Conservation (phyloP, 345 rosid species). For the Populus pruinosa region DNA sequence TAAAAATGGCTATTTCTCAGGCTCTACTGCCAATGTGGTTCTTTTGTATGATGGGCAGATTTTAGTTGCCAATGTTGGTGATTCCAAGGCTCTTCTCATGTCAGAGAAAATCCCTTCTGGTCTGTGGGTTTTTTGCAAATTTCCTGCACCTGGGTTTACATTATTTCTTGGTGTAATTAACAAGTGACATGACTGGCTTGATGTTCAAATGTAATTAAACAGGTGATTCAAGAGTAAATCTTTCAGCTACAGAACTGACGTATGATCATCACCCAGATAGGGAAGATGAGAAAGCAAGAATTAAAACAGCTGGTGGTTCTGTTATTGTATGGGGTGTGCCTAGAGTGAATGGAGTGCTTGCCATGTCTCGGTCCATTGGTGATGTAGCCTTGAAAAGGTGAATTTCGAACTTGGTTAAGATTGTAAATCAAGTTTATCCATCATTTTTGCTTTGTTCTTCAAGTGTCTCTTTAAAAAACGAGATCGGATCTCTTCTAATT, state of each 20-base stretch:
- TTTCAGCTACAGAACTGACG: slow-evolving; percentile 15
- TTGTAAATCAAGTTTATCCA: not conserved
- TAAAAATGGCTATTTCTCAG: slow-evolving; percentile 10
- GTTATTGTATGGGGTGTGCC: slow-evolving; percentile 20
- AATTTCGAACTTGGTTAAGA: not conserved
- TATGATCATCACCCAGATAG: slow-evolving; percentile 28
- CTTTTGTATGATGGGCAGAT: slow-evolving; percentile 9
- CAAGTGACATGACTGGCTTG: not conserved
- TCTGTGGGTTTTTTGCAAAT: not conserved
- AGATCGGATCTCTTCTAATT: not conserved
- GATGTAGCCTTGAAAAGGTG: slow-evolving; percentile 22
- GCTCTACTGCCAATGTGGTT: slow-evolving; percentile 20
- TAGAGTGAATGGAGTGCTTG: slow-evolving; percentile 28
- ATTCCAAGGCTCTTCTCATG: slow-evolving; percentile 22
- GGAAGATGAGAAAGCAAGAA: slow-evolving; percentile 23
- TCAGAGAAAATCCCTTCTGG: slow-evolving; percentile 10
- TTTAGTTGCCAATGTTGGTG: slow-evolving; percentile 30
- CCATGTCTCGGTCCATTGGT: slow-evolving; percentile 28
- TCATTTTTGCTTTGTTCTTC: not conserved
- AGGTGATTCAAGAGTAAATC: slow-evolving; percentile 11
- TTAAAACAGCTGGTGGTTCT: slow-evolving; percentile 28
- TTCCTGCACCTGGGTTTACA: no score
- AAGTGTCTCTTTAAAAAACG: not conserved
- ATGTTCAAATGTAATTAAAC: not conserved
- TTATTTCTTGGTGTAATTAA: no score